A percentile compares a stretch with the other conserved stretches of the same genome.
Evolutionary conservation across 2,329 filamentous ascomycete species (phyloP).

Genomic region (Neonectria faginata): DNA sequence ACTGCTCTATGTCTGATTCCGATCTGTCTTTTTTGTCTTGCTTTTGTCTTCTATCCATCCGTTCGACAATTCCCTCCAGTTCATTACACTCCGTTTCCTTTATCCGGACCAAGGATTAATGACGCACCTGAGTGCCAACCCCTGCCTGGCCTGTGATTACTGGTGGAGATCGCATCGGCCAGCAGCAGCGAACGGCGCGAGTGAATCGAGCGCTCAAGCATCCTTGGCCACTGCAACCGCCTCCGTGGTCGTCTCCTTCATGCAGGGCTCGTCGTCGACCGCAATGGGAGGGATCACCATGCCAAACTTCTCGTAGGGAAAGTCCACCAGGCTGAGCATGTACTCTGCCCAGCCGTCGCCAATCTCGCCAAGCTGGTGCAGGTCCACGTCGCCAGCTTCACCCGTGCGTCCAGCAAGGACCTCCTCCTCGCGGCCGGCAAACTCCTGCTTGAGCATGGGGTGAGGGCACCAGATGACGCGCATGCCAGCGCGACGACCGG

Average conservation of each 20-base stretch:
- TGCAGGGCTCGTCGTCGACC: constrained; percentile 57
- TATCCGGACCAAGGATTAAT: constrained; percentile 4
- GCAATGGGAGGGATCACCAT: constrained; percentile 61
- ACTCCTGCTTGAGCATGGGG: constrained; percentile 80
- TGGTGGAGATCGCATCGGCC: constrained; percentile 2
- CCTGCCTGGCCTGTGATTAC: constrained; percentile 13
- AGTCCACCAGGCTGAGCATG: constrained; percentile 61
- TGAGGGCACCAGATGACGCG: constrained; percentile 94
- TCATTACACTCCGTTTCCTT: not conserved
- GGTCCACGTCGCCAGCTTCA: constrained; percentile 68
- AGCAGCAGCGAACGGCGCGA: constrained; percentile 6
- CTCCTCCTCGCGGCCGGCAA: constrained; percentile 78
- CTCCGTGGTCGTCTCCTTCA: constrained; percentile 50
- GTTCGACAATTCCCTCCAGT: not conserved
- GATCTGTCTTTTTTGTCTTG: constrained; percentile 2
- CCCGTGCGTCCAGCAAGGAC: constrained; percentile 87
- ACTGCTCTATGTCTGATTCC: constrained; percentile 3
- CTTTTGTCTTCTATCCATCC: constrained; percentile 2
- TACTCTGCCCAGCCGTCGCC: constrained; percentile 73
- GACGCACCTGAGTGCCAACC: constrained; percentile 9
- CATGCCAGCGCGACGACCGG: constrained; percentile 92
- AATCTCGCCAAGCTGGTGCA: constrained; percentile 67
- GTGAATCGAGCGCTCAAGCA: constrained; percentile 23
- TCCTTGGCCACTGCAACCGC: constrained; percentile 31
- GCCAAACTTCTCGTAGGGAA: constrained; percentile 70